phyloP scores from a whole-genome alignment of 2,329 filamentous ascomycete species.

The Emydomyces testavorans region DNA sequence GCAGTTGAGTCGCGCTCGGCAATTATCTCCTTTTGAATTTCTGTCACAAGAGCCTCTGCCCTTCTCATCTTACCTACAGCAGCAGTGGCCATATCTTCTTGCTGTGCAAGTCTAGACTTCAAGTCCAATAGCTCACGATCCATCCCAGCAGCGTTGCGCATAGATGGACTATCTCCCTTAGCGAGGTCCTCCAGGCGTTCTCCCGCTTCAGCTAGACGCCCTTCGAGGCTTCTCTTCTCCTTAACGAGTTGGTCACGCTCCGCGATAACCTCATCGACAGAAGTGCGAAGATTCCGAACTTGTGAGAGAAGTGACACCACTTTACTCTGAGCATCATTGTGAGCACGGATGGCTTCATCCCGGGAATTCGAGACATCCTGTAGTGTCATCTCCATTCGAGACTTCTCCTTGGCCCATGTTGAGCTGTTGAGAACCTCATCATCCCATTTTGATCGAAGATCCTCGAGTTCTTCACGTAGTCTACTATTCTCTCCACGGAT shows the following conservation, averaged over 20 bases:
- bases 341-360: slow-evolving; percentile 82
- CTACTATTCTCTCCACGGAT: slow-evolving; percentile 72
- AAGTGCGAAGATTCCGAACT: slow-evolving; percentile 69
- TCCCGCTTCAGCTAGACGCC: slow-evolving; percentile 74
- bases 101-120: slow-evolving; percentile 76
- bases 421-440: slow-evolving; percentile 95
- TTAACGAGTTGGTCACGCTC: slow-evolving; percentile 76
- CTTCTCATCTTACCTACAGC: slow-evolving; percentile 96
- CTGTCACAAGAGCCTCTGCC: slow-evolving; percentile 72
- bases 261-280: slow-evolving; percentile 71
- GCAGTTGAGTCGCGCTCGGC: slow-evolving; percentile 72
- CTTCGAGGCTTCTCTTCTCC: slow-evolving; percentile 82
- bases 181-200: slow-evolving; percentile 79
- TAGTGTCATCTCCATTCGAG: slow-evolving; percentile 76
- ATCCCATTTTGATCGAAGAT: slow-evolving; percentile 92
- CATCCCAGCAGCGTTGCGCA: slow-evolving; percentile 78
- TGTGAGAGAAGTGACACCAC: slow-evolving; percentile 83
- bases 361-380: slow-evolving; percentile 82
- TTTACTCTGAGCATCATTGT: slow-evolving; percentile 90
- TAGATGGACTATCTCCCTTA: slow-evolving; percentile 70
- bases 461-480: slow-evolving; percentile 89
- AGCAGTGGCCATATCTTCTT: slow-evolving; percentile 82
- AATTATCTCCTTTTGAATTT: slow-evolving; percentile 86
- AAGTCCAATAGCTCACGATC: slow-evolving; percentile 84
- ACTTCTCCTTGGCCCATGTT: slow-evolving; percentile 97